These are phyloP conservation scores for Quercus agrifolia DNA, from an alignment of 306 rosid species.

Conservation along the genomic window DNA sequence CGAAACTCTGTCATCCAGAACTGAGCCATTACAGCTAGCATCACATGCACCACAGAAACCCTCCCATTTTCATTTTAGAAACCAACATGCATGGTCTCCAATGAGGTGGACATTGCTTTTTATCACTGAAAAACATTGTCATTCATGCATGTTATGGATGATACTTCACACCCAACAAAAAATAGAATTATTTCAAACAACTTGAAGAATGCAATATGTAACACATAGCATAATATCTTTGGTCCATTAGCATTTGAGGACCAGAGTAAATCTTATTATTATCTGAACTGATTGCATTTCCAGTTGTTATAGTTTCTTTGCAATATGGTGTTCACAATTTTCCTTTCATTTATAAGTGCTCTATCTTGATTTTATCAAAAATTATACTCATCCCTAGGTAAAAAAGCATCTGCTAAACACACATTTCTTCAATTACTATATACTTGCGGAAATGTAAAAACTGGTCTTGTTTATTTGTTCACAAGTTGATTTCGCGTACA, in stretches of 20 bases:
- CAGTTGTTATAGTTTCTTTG: neutral
- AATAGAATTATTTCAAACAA: neutral
- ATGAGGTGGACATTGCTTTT: neutral
- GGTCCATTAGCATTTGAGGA: neutral
- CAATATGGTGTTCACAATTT: neutral
- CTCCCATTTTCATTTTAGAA: neutral
- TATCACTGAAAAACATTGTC: neutral
- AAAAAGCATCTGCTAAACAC: neutral
- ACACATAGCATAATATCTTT: neutral
- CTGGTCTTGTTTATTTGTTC: constrained; percentile 17
- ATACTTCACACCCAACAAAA: neutral
- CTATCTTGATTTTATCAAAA: neutral
- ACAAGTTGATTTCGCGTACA: constrained; percentile 50
- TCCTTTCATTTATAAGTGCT: neutral
- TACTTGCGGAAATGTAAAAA: neutral
- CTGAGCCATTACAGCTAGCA: neutral
- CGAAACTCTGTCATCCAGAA: neutral
- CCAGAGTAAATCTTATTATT: neutral
- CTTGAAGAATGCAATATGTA: neutral
- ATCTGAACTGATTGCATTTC: neutral
- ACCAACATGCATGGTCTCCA: neutral
- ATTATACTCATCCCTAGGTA: neutral
- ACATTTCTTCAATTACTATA: neutral
- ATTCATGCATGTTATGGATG: no score
- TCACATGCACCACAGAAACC: neutral